These are phyloP conservation scores for Penicillium coprophilum DNA, from an alignment of 495 filamentous ascomycete genomes.

Conservation along the genomic window DNA sequence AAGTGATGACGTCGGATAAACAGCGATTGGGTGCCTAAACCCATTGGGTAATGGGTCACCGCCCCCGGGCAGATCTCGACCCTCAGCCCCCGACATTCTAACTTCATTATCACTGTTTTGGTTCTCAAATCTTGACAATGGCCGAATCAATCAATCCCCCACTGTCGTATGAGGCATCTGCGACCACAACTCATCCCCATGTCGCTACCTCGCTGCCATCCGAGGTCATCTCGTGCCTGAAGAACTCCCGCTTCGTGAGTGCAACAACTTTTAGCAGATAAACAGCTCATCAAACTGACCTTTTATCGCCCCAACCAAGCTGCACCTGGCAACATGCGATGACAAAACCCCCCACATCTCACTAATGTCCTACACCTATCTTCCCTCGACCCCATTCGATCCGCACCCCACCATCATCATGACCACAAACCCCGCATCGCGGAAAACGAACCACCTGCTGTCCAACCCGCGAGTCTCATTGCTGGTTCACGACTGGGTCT, in stretches of 20 bases:
- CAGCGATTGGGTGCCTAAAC: not conserved
- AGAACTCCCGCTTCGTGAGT: conserved; percentile 90
- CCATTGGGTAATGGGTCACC: conserved; percentile 7
- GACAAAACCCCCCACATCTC: conserved; percentile 86
- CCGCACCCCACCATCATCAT: conserved; percentile 79
- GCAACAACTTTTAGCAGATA: not conserved
- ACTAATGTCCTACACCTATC: conserved; percentile 99
- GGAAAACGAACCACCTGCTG: conserved; percentile 84
- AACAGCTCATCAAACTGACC: conserved; percentile 3
- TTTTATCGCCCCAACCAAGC: conserved; percentile 48
- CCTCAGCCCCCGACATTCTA: not conserved
- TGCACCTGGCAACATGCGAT: conserved; percentile 89
- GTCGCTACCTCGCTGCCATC: conserved; percentile 66
- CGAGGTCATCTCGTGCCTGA: conserved; percentile 85
- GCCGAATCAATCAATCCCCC: conserved; percentile 51
- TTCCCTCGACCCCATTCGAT: conserved; percentile 76
- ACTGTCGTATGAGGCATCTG: conserved; percentile 74
- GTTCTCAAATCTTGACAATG: conserved; percentile 25
- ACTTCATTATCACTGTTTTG: conserved; percentile 7
- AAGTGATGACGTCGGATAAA: conserved; percentile 5
- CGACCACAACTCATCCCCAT: conserved; percentile 67
- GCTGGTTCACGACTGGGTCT: conserved; percentile 98
- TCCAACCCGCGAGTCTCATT: conserved; percentile 87
- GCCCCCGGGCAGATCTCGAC: conserved; percentile 12
- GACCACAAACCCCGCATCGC: conserved; percentile 86